Base-by-base conservation (phyloP, 1,139 yeast species). In the Pichia kudriavzevii region DNA sequence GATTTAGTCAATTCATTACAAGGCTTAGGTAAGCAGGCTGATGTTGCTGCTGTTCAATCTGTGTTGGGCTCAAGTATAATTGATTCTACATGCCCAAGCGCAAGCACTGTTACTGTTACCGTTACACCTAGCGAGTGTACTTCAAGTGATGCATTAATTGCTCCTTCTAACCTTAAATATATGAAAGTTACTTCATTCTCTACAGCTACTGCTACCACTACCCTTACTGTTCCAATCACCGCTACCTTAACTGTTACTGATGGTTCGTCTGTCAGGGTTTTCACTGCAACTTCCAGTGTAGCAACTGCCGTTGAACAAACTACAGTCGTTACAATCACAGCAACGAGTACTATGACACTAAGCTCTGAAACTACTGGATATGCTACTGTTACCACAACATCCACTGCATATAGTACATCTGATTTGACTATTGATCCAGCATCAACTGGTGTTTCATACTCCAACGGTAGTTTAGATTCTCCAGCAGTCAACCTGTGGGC, bases 211-310 rank as follows among this genome's bases (percentile, higher is more conserved):
- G 39, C 33, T 14, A 35, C 48, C 14, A 46, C 47, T 4, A 48
- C 55, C 7, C 23, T 49, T n/a, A 52, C 56, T 4, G 24, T 58
- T 30, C 58, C 60, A 21, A 40, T 56, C 18, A 49, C 53, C 20
- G 54, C 54, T 7, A 52, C 58, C 3, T 42, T 58, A 29, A 49
- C 60, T 9, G 32, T 56, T 31, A 49, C 58, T 13, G 39, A 46
- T 10, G 59, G 59, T 13, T 45, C 53, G 3, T 41, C 49, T 4
- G 26, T 47, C 13, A 43, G 53, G 9, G 46, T 47, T 18, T 27
- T 48, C 15, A 50, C 59, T 25, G 50, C 59, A 13, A 41, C 58
- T 15, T 49, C 60, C 1, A 43, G 42, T 19, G 28, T 50, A 30
- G 50, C 48, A 22, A 55, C 58, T 1, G 50, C 49, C 5, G 17